Evolutionary conservation across 495 filamentous ascomycete genomes (phyloP).

Genomic region (Aspergillus olivimuriae): DNA sequence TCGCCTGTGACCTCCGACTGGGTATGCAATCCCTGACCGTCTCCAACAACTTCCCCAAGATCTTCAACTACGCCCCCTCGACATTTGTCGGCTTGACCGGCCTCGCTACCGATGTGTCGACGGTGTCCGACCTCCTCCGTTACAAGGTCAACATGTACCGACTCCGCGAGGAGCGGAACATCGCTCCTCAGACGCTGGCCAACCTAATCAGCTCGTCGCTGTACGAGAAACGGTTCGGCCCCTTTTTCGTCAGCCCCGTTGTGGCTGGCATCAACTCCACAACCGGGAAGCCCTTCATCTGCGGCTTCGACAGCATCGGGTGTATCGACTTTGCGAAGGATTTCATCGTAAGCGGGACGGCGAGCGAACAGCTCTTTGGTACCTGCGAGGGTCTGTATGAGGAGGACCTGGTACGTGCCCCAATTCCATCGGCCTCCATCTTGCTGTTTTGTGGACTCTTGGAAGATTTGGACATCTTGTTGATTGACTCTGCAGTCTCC

Average conservation of each 20-base stretch:
- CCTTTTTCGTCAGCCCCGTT: constrained; percentile 91
- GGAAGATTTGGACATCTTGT: constrained; percentile 18
- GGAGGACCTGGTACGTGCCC: constrained; percentile 70
- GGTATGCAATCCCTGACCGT: constrained; percentile 94
- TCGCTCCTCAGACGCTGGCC: constrained; percentile 88
- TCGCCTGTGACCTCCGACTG: constrained; percentile 96
- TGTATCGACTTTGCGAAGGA: constrained; percentile 99
- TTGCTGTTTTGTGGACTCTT: not conserved
- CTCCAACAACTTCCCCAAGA: constrained; percentile 99
- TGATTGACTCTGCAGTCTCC: too few species aligned
- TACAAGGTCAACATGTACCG: constrained; percentile 99
- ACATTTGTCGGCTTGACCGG: constrained; percentile 96
- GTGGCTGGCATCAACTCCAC: constrained; percentile 91
- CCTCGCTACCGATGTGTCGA: constrained; percentile 90
- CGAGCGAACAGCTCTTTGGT: constrained; percentile 94
- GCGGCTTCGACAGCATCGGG: constrained; percentile 97
- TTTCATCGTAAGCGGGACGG: constrained; percentile 96
- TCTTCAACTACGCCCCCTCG: constrained; percentile 89
- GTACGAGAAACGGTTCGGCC: constrained; percentile 93
- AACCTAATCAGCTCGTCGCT: constrained; percentile 86
- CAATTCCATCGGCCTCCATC: not conserved
- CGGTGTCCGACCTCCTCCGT: constrained; percentile 94
- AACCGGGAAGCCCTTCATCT: constrained; percentile 91
- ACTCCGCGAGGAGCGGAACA: constrained; percentile 91
- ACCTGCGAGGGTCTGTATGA: constrained; percentile 99